phyloP scores from a whole-genome alignment of 441 rosid species.

The Populus trichocarpa region DNA sequence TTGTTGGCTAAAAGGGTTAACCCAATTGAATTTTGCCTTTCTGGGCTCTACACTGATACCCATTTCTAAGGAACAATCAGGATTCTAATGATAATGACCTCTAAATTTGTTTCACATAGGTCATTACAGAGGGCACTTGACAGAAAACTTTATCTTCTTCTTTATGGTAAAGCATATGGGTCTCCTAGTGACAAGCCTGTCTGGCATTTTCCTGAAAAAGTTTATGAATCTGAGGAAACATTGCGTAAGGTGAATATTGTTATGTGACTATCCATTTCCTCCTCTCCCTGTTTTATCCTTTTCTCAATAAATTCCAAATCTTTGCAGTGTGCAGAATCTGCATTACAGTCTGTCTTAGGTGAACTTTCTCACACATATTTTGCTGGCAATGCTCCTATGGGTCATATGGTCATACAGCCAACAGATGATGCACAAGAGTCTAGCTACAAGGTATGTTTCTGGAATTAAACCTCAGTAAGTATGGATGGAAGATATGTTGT shows the following conservation, averaged over 20 bases:
- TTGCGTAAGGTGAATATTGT: slow-evolving; percentile 62
- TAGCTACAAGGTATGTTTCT: slow-evolving; percentile 54
- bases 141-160: slow-evolving; percentile 77
- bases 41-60: background rate
- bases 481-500: background rate
- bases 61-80: background rate
- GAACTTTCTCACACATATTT: slow-evolving; percentile 79
- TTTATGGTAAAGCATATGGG: slow-evolving; percentile 56
- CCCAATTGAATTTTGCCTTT: background rate
- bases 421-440: slow-evolving; percentile 36
- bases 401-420: slow-evolving; percentile 60
- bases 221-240: slow-evolving; percentile 81
- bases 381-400: slow-evolving; percentile 97
- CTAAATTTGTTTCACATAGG: slow-evolving; percentile 29
- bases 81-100: slow-evolving; percentile 1
- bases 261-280: background rate
- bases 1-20: background rate
- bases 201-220: slow-evolving; percentile 97
- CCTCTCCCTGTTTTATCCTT: background rate
- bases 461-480: background rate
- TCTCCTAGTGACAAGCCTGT: slow-evolving; percentile 55
- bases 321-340: slow-evolving; percentile 88
- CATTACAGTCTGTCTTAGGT: slow-evolving; percentile 69
- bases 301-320: slow-evolving; percentile 5
- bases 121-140: slow-evolving; percentile 59